Base-by-base conservation (phyloP, 192 early-diverging fungal genomes). In the Coemansia sp. region DNA sequence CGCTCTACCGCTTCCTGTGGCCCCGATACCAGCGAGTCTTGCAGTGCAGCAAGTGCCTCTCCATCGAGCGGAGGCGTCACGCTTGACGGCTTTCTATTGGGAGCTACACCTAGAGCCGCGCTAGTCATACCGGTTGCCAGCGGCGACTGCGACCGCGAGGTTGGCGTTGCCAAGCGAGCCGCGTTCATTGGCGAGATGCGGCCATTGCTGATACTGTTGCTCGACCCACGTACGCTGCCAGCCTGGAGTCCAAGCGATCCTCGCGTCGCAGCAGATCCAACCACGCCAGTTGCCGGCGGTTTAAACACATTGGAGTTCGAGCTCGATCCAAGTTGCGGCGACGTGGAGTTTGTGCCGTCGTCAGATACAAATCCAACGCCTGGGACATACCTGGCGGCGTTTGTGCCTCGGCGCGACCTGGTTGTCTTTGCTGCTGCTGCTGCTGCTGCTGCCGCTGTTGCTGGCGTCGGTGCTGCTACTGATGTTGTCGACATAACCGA, bases 281-380 rank as follows among this genome's bases (percentile, higher is more conserved):
- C 38, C 1, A 56, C 34, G 22, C 20, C 65, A 22, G 17, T 32
- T 9, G 59, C 32, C 40, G 69, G n/a, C 2, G 54, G n/a, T 33
- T 61, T 61, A 35, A 66, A 66, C 14, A 55, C 45, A 1, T 9
- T 11, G 0, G 58, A 32, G 43, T 35, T 62, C 25, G 55, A 32
- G 19, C 49, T 54, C n/a, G 65, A 38, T 5, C 59, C 46, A 40
- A 70, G 61, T 65, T 74, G 77, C 25, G 77, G 77, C 43, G 77
- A 80, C 10, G 77, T 80, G 7, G 77, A 63, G 45, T 58, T 71
- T 34, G 66, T 59, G 11, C 77, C 77, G 50, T 80, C 77, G 34
- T 74, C 77, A 0, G 77, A 71, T 38, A 80, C 71, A 63, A 80
- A 80, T 7, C 77, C 77, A 10, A 80, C 77, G 11, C 77, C 77